Conservation (phyloP, 306 rosid genomes). For the Crotalaria pallida region DNA sequence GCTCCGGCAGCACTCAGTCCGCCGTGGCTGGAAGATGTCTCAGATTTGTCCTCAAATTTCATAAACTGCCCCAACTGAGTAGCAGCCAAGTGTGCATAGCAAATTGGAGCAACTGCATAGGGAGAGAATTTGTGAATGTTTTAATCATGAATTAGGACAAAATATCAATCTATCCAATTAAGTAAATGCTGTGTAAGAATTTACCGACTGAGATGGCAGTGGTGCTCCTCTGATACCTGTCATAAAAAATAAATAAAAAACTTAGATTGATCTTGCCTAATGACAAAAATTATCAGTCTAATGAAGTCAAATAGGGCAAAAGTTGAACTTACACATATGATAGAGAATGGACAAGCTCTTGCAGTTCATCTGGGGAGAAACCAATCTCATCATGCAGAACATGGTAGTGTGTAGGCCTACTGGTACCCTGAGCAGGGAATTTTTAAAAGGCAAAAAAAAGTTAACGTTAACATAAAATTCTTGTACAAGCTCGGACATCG, state of each 20-base stretch:
- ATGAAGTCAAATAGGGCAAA: conserved; percentile 9
- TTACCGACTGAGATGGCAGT: conserved; percentile 93
- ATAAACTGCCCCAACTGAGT: conserved; percentile 69
- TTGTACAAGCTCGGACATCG: background rate
- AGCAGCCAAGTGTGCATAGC: conserved; percentile 94
- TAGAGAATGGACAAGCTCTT: conserved; percentile 91
- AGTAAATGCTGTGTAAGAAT: background rate
- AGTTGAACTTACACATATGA: conserved; percentile 82
- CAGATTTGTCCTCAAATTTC: conserved; percentile 86
- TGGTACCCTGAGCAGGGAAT: conserved; percentile 66
- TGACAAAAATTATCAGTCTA: background rate
- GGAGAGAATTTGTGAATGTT: background rate
- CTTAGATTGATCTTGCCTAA: background rate
- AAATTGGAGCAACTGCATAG: conserved; percentile 74
- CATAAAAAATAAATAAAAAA: background rate
- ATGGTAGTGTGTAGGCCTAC: conserved; percentile 94
- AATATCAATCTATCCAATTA: background rate
- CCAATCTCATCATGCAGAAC: conserved; percentile 75
- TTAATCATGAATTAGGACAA: background rate
- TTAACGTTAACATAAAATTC: background rate
- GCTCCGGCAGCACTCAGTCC: conserved; percentile 57
- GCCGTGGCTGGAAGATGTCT: conserved; percentile 92
- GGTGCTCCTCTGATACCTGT: conserved; percentile 93
- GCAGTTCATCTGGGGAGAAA: conserved; percentile 75
- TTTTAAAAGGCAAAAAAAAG: background rate